These are phyloP conservation scores for Chlorella sp. DNA, from an alignment of 139 green algal species.

Conservation along the genomic window DNA sequence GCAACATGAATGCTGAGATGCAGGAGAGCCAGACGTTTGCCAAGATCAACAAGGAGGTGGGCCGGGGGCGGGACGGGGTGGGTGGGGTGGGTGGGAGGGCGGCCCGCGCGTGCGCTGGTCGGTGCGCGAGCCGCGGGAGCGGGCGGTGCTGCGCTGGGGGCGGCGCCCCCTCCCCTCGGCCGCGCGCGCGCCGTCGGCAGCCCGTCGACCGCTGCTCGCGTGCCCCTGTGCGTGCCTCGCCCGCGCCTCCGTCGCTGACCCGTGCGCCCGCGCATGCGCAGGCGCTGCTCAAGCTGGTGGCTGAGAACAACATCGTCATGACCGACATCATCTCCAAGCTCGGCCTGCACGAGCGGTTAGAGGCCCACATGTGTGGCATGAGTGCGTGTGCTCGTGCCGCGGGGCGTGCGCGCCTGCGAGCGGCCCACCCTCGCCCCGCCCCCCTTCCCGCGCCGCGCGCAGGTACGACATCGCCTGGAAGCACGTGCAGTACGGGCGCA, in stretches of 20 bases:
- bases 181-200: no score
- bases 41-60: slow-evolving; percentile 50
- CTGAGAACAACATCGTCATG: slow-evolving; percentile 66
- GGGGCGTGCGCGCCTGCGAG: no score
- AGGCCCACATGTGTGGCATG: background rate
- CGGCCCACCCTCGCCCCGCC: no score
- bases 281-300: slow-evolving; percentile 53
- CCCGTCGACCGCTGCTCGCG: no score
- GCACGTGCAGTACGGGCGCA: slow-evolving; percentile 48
- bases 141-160: background rate
- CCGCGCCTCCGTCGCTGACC: background rate
- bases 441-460: background rate
- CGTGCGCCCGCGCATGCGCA: no score
- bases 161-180: no score
- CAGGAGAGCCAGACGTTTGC: slow-evolving; percentile 43
- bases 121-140: background rate
- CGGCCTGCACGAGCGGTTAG: slow-evolving; percentile 48
- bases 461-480: slow-evolving; percentile 68
- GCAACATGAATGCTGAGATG: slow-evolving; percentile 65
- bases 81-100: background rate
- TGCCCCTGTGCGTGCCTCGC: no score
- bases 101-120: no score
- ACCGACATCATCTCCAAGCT: slow-evolving; percentile 74
- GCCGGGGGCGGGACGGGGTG: background rate
- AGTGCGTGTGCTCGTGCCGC: background rate